Evolutionary conservation across 805 yeast species (phyloP).

Genomic region (Kluyveromyces nonfermentans): DNA sequence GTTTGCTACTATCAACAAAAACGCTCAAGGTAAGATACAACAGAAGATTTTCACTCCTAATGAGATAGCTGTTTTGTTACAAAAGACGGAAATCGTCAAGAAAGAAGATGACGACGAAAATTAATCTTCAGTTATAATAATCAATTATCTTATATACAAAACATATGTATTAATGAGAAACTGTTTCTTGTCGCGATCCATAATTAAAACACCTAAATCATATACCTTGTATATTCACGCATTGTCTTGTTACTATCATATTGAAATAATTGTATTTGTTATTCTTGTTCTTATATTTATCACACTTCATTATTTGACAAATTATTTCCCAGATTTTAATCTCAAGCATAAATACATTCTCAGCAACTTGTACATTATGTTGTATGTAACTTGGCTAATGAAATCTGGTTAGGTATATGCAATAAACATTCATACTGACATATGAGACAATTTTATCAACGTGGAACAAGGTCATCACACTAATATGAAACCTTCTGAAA

Average conservation of each 20-base stretch:
- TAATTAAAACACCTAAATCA: too few relatives aligned
- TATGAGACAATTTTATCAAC: neutral
- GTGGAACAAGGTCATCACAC: neutral
- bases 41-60: constrained; percentile 73
- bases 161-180: too few relatives aligned
- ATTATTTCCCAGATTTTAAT: neutral
- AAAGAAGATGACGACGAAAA: constrained; percentile 37
- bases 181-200: neutral
- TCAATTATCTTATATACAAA: neutral
- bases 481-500: neutral
- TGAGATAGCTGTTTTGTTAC: constrained; percentile 67
- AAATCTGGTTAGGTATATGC: neutral
- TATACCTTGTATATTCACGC: too few relatives aligned
- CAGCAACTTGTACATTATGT: neutral
- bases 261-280: neutral
- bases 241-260: too few relatives aligned
- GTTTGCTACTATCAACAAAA: constrained; percentile 67
- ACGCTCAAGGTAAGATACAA: constrained; percentile 40
- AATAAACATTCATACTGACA: neutral
- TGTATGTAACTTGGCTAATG: neutral
- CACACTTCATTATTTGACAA: neutral
- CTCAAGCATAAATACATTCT: neutral
- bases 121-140: neutral
- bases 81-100: constrained; percentile 58
- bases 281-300: neutral